These are phyloP conservation scores for Penicillium sp. DNA, from an alignment of 2,329 filamentous ascomycete species.

Conservation along the genomic window DNA sequence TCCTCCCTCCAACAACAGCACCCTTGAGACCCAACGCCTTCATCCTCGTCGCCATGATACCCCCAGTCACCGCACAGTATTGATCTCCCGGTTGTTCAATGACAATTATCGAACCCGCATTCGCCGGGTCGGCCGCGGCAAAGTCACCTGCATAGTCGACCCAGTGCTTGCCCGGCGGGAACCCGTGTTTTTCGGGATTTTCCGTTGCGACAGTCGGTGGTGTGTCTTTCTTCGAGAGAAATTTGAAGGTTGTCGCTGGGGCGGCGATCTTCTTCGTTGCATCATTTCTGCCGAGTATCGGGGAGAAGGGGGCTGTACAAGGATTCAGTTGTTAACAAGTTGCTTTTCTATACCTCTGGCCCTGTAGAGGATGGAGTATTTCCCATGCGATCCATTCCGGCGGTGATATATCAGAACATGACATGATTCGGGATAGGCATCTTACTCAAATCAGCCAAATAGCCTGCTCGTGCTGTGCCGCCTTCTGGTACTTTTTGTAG, in stretches of 20 bases:
- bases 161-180: constrained; percentile 67
- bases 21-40: constrained; percentile 63
- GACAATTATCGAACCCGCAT: constrained; percentile 65
- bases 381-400: no score
- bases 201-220: constrained; percentile 34
- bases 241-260: constrained; percentile 53
- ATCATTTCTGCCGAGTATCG: constrained; percentile 33
- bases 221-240: constrained; percentile 61
- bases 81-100: constrained; percentile 69
- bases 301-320: constrained; percentile 39
- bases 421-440: no score
- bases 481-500: constrained; percentile 54
- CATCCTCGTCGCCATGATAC: constrained; percentile 75
- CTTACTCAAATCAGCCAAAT: constrained; percentile 65
- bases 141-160: constrained; percentile 59
- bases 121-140: constrained; percentile 33
- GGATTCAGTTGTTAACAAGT: background rate
- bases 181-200: constrained; percentile 48
- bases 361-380: no score
- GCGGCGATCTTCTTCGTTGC: constrained; percentile 43
- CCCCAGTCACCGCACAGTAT: constrained; percentile 73
- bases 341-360: background rate
- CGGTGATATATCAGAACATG: no score
- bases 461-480: constrained; percentile 65
- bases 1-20: constrained; percentile 69